Conservation (phyloP, 108 stramenopile species). For the Epithemia pelagica region DNA sequence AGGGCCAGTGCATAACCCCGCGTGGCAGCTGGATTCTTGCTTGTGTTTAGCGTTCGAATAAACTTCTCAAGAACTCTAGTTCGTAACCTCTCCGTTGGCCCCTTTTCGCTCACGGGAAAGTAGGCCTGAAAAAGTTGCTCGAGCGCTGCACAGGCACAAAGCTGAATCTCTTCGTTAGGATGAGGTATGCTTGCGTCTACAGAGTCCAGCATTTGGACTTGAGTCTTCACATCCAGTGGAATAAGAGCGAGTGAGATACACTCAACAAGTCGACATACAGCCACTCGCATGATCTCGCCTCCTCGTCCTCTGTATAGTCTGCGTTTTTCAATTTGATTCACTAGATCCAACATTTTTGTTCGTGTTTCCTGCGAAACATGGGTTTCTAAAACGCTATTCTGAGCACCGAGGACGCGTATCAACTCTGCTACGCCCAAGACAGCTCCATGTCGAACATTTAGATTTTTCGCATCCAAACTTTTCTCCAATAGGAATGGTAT, state of each 20-base stretch:
- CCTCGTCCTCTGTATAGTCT: constrained; percentile 95
- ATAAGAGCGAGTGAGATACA: constrained; percentile 67
- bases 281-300: constrained; percentile 90
- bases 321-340: constrained; percentile 86
- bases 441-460: constrained; percentile 82
- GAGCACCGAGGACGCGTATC: constrained; percentile 52
- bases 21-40: constrained; percentile 90
- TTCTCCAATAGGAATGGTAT: constrained; percentile 66
- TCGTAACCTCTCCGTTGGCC: constrained; percentile 83
- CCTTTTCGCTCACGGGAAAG: constrained; percentile 76
- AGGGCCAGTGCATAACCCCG: constrained; percentile 90
- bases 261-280: constrained; percentile 89
- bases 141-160: constrained; percentile 69
- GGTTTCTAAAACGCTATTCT: constrained; percentile 1
- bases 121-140: constrained; percentile 58
- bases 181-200: constrained; percentile 89
- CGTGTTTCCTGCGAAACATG: constrained; percentile 5
- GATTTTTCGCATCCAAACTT: constrained; percentile 49
- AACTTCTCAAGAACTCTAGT: constrained; percentile 82
- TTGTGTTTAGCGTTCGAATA: constrained; percentile 49
- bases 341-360: constrained; percentile 21
- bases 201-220: constrained; percentile 87
- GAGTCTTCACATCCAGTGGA: constrained; percentile 66
- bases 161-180: constrained; percentile 88
- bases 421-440: constrained; percentile 81